Base-by-base conservation (phyloP, 768 basidiomycete genomes). In the Pisolithus marmoratus region DNA sequence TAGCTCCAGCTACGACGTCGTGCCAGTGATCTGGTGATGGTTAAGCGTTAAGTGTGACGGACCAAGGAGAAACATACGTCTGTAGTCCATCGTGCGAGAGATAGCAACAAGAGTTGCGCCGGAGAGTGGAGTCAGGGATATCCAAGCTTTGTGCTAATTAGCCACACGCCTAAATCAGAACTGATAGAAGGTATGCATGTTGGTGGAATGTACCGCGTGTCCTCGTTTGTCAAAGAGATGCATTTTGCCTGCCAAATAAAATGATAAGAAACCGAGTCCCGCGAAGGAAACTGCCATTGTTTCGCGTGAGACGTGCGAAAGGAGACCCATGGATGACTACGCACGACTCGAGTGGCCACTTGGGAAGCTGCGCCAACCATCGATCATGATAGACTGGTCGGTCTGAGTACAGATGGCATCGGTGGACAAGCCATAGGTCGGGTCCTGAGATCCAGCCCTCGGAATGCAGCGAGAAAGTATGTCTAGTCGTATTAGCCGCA, bases 341-440 rank as follows among this genome's bases (percentile, higher is more conserved):
- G 46, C 69, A 94, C 92, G 54, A 58, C 90, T 92, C 3, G 91
- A 85, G 69, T 96, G 94, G 1, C 94, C 94, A 49, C 89, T 91
- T 14, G 87, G 87, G 67, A 97, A 96, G 63, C 91, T 94, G 59
- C 89, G 80, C 74, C 91, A 97, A 1, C 94, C 94, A 69, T 95
- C 91, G 26, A 74, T 71, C 57, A 94, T 66, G 24, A 84, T 76
- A 8, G 62, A 56, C 17, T 65, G 59, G 56, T 88, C 70, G 5
- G 80, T 74, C 59, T 86, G 85, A 1, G 90, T 90, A 68, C 96
- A 99, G 49, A 95, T 83, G 5, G 79, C 75, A 48, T 77, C 80
- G n/a, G 76, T 82, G 0, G 84, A 82, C 8, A 98, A 72, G 0
- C 90, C 87, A 57, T 80, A 95, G 1, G 75, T 63, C 5, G 84